Conservation (phyloP, 306 rosid genomes). For the Cicer judaicum region DNA sequence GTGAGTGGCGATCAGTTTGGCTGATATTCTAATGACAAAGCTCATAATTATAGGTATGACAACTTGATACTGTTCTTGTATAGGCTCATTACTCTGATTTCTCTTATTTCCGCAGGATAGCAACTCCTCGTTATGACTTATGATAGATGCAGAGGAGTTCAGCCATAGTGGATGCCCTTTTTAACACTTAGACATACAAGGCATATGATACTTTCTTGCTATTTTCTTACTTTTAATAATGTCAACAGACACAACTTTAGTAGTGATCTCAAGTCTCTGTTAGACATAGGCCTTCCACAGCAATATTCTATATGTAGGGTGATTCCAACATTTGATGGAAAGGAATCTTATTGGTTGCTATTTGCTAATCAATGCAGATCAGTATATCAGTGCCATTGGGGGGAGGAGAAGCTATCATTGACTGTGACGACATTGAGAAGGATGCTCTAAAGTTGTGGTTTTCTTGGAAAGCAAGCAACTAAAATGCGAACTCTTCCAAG, state of each 20-base stretch:
- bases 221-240: conserved; percentile 23
- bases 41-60: conserved; percentile 21
- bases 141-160: conserved; percentile 38
- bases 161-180: conserved; percentile 42
- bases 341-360: not conserved
- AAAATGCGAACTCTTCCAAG: not conserved
- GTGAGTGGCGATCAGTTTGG: conserved; percentile 40
- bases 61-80: conserved; percentile 21
- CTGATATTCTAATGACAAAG: conserved; percentile 10
- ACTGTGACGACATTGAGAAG: not conserved
- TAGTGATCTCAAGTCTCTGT: conserved; percentile 27
- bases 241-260: conserved; percentile 22
- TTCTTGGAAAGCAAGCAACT: not conserved
- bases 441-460: not conserved
- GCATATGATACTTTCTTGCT: conserved; percentile 43
- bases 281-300: conserved; percentile 4
- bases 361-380: conserved; percentile 3
- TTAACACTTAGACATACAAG: conserved; percentile 43
- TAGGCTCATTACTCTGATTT: not conserved
- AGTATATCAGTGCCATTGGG: not conserved
- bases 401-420: conserved; percentile 8
- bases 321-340: conserved; percentile 23
- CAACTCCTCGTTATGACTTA: conserved; percentile 2
- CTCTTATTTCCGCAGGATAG: conserved; percentile 8
- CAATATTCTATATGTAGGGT: conserved; percentile 3